These are phyloP conservation scores for Aspergillus ustus DNA, from an alignment of 2,329 filamentous ascomycete species.

Conservation along the genomic window DNA sequence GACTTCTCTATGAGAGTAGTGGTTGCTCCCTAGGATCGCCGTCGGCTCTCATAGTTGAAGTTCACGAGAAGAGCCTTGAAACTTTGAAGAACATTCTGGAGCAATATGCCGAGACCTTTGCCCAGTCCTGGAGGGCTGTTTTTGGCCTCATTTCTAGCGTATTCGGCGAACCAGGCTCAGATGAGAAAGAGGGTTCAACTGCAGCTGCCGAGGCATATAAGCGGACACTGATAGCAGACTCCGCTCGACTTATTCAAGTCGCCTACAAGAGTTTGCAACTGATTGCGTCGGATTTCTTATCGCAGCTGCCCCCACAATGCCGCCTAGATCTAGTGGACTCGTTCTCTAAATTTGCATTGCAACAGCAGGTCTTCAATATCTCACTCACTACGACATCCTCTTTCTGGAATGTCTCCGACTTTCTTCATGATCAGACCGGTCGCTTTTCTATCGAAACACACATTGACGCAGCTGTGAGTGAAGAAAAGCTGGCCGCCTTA, in stretches of 20 bases:
- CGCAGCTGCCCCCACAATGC: conserved; percentile 71
- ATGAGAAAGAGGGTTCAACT: conserved; percentile 33
- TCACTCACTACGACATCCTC: conserved; percentile 93
- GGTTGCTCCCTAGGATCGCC: conserved; percentile 61
- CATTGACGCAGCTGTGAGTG: conserved; percentile 54
- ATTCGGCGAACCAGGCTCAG: conserved; percentile 59
- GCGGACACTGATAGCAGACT: conserved; percentile 46
- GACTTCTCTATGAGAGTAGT: conserved; percentile 60
- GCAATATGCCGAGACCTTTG: conserved; percentile 81
- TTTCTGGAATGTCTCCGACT: conserved; percentile 94
- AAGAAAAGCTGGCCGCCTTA: conserved; percentile 61
- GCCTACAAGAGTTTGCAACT: conserved; percentile 90
- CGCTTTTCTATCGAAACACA: conserved; percentile 43
- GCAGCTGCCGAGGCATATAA: conserved; percentile 1
- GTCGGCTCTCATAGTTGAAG: conserved; percentile 72
- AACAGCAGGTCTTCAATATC: conserved; percentile 92
- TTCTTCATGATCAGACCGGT: conserved; percentile 63
- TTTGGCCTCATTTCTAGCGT: conserved; percentile 86
- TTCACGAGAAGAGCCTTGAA: conserved; percentile 79
- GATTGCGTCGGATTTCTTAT: conserved; percentile 91
- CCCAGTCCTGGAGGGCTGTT: conserved; percentile 81
- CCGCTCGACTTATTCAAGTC: conserved; percentile 77
- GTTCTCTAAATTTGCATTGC: conserved; percentile 84
- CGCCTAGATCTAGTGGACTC: conserved; percentile 82
- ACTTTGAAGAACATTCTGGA: conserved; percentile 82